Conservation (phyloP, 179 eudicot genomes). For the Gypsophila paniculata region DNA sequence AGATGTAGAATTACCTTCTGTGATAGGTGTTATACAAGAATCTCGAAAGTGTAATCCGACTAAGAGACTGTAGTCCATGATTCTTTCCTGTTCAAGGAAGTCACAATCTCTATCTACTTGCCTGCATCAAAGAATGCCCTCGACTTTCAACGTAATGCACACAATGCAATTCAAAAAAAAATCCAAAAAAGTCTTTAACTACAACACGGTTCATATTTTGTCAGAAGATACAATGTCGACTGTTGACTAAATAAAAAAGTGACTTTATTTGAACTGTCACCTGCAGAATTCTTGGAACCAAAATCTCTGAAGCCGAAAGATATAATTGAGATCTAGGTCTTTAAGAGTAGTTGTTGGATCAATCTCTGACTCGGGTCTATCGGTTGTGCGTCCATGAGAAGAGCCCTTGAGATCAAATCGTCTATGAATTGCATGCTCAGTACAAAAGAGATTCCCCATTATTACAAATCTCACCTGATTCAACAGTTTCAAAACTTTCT, state of each 20-base stretch:
- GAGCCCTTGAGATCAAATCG: constrained; percentile 95
- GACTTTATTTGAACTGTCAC: constrained; percentile 29
- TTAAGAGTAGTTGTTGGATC: constrained; percentile 87
- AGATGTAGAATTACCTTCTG: constrained; percentile 28
- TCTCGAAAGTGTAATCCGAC: constrained; percentile 79
- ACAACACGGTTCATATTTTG: neutral
- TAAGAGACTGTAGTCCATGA: constrained; percentile 91
- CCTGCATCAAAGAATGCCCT: constrained; percentile 33
- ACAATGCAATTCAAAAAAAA: neutral
- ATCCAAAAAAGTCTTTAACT: neutral
- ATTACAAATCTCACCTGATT: constrained; percentile 83
- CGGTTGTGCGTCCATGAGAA: constrained; percentile 83
- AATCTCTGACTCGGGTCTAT: constrained; percentile 67
- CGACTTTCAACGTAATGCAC: neutral
- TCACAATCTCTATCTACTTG: constrained; percentile 85
- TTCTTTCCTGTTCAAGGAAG: constrained; percentile 79
- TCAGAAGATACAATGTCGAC: neutral
- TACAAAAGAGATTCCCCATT: constrained; percentile 90
- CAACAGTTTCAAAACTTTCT: constrained; percentile 11
- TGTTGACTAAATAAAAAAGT: neutral
- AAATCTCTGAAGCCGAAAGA: constrained; percentile 65
- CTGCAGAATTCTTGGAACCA: constrained; percentile 95
- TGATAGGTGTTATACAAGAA: constrained; percentile 24
- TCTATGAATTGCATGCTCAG: constrained; percentile 70
- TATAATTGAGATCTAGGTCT: constrained; percentile 78